Conservation (phyloP, 2,329 filamentous ascomycete species). For the Dryadomyces quercus-mongolicae region DNA sequence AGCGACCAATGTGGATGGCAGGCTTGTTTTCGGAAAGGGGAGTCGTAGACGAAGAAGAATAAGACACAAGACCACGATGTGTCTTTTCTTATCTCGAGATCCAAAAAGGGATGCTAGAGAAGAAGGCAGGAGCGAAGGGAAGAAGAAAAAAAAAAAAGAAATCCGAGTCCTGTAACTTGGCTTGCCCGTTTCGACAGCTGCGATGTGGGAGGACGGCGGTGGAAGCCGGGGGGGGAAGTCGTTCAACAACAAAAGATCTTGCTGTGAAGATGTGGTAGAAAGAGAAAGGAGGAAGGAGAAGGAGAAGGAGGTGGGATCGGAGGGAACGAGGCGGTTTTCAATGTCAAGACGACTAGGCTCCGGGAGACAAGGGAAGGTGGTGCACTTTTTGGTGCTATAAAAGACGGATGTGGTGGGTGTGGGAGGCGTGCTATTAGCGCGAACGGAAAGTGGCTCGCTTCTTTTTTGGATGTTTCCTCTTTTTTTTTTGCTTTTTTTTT, state of each 20-base stretch:
- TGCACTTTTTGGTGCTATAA: constrained; percentile 2
- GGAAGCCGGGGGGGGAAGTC: background rate
- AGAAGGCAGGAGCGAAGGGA: background rate
- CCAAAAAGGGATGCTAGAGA: background rate
- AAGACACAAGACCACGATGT: background rate
- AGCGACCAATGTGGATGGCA: constrained; percentile 3
- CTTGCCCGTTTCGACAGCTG: constrained; percentile 4
- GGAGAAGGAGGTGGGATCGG: constrained; percentile 2
- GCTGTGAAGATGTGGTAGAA: background rate
- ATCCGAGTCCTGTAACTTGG: constrained; percentile 3
- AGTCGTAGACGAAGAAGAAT: background rate
- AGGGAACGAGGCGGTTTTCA: constrained; percentile 11
- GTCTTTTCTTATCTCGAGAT: too few relatives aligned
- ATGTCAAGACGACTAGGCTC: constrained; percentile 1
- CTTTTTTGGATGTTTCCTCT: background rate
- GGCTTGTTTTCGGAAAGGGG: too few relatives aligned
- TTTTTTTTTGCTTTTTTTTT: background rate
- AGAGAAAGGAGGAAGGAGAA: background rate
- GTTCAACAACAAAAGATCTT: constrained; percentile 6
- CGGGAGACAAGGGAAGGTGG: background rate
- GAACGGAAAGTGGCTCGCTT: constrained; percentile 4
- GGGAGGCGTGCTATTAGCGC: constrained; percentile 10
- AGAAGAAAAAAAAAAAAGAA: background rate
- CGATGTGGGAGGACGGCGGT: constrained; percentile 1
- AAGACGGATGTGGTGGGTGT: constrained; percentile 1